Evolutionary conservation across 2,329 filamentous ascomycete genomes (phyloP), one percentile per base, ranked within the genome.

Genomic region (Penicillium polonicum): DNA sequence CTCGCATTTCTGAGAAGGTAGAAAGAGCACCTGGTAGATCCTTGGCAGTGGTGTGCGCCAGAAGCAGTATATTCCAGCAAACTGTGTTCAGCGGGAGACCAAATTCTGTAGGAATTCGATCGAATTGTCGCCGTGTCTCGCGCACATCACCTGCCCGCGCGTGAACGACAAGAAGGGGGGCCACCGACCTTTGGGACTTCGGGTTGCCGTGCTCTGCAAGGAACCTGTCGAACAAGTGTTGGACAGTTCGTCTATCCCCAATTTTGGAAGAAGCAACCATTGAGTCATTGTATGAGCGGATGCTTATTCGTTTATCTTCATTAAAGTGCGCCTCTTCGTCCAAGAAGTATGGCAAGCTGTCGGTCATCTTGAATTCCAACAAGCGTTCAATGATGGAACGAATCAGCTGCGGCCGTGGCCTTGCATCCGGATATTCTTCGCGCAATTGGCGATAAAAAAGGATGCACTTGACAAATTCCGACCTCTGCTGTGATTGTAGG

Each of bases 21-120:
- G 78, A 70, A 56, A 90, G 76, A 13, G 87, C 88, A 6, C 84
- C 83, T n/a, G 85, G 79, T 43, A 90, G 82, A 68, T 94, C 85
- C 48, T 85, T 81, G 0, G 83, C 82, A 64, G 85, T 85, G 19
- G 82, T 81, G 72, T 92, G 84, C 3, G 88, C 87, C 66, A 88
- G 85, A 45, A 97, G 79, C 29, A 96, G 74, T 23, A 87, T 86
- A 68, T 96, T 96, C 88, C 89, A 96, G 61, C 83, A 85, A 36
- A 79, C 71, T 1, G 82, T 72, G 61, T 85, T 84, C 7, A 87
- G 88, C 42, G 77, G 63, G 17, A 88, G 65, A 1, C 78, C 74
- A 66, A 86, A 87, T 49, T 84, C 78, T 7, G 75, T 65, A 25
- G 71, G 69, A 55, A 94, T 84, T n/a, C 81, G 78, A 46, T 84